Base-by-base conservation (phyloP, 2,329 filamentous ascomycete species). In the Aspergillus uvarum region DNA sequence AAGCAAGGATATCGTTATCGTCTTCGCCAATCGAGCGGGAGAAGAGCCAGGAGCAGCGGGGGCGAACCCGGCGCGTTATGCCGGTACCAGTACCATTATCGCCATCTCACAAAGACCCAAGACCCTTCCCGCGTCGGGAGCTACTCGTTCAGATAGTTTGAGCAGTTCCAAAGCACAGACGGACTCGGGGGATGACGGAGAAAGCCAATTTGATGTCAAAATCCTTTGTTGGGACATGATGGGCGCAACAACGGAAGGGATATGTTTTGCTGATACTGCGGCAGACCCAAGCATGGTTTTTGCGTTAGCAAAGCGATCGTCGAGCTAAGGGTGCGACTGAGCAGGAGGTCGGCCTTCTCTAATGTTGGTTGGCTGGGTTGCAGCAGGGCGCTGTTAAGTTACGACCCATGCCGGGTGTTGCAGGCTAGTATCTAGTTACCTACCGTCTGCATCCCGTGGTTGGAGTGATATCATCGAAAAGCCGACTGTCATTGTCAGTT, bases 21-120 rank as follows among this genome's bases (percentile, higher is more conserved):
- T 82, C 42, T 80, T 80, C 68, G 79, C 79, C 16, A 82, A 82
- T 69, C 69, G 80, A 51, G 67, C 72, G 12, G 80, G 80, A 1
- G 73, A 77, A 57, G 80, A 80, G 63, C 75, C 73, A 19, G 67
- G 65, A 19, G 72, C 68, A 51, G 72, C 72, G 35, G 68, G 73
- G 47, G 74, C 77, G 61, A 73, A 74, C 50, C 72, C 74, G 31
- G 79, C 75, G 52, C 72, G 74, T 53, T 82, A 82, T 71, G 80
- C 80, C 55, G 80, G 80, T 50, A 80, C 77, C n/a, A 82, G 80
- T 61, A 70, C 77, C 59, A 74, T 81, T 49, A 67, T 82, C 60
- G 76, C 74, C 11, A 63, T 77, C 58, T 72, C 69, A 59, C 74
- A 77, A 56, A 68, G 66, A 38, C 53, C 58, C 19, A n/a, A 61